These are phyloP conservation scores for Fusarium anthophilum DNA, from an alignment of 2,329 filamentous ascomycete species.

Conservation along the genomic window DNA sequence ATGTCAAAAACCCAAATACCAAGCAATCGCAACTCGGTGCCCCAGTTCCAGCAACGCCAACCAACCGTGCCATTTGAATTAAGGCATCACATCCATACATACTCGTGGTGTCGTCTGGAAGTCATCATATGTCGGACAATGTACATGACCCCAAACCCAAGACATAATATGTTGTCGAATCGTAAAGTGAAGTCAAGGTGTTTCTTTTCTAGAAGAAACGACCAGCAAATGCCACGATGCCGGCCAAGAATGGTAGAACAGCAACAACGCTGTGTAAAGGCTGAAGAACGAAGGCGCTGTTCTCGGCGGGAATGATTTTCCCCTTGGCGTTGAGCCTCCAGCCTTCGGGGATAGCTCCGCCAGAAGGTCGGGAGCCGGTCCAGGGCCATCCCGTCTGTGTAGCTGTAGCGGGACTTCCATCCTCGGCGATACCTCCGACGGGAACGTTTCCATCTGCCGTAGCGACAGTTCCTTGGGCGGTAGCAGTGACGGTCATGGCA, in stretches of 20 bases:
- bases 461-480: slow-evolving; percentile 70
- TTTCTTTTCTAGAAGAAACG: slow-evolving; percentile 29
- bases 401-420: slow-evolving; percentile 60
- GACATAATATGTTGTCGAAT: background rate
- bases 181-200: background rate
- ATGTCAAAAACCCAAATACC: background rate
- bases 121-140: background rate
- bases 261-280: slow-evolving; percentile 39
- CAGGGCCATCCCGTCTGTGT: slow-evolving; percentile 75
- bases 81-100: slow-evolving; percentile 10
- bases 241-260: slow-evolving; percentile 41
- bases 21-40: slow-evolving; percentile 5
- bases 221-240: slow-evolving; percentile 38
- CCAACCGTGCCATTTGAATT: slow-evolving; percentile 9
- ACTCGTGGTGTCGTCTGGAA: background rate
- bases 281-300: slow-evolving; percentile 53
- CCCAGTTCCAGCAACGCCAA: slow-evolving; percentile 19
- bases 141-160: background rate
- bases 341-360: slow-evolving; percentile 73
- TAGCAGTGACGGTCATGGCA: slow-evolving; percentile 60
- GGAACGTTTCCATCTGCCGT: slow-evolving; percentile 74
- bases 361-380: slow-evolving; percentile 64
- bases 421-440: slow-evolving; percentile 72
- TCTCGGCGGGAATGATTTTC: slow-evolving; percentile 75
- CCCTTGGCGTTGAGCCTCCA: slow-evolving; percentile 83